These are phyloP conservation scores for Cymbidium sinense DNA, from an alignment of 106 monocot genomes.

Conservation along the genomic window DNA sequence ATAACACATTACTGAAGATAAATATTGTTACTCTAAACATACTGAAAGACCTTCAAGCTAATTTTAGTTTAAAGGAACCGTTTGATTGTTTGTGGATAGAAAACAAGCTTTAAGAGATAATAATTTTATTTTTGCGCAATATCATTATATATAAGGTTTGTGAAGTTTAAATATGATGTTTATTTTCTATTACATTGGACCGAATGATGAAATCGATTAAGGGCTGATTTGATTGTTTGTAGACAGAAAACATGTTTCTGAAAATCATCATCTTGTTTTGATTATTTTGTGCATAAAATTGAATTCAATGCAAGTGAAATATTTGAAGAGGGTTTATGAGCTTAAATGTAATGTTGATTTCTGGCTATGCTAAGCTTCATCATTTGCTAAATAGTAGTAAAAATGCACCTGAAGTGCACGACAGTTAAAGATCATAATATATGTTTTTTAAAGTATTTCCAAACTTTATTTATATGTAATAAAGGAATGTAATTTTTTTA, in stretches of 20 bases:
- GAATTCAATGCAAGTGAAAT: too few species aligned
- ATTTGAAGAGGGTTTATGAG: too few species aligned
- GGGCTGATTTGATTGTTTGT: neutral
- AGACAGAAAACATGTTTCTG: too few species aligned
- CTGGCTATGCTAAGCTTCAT: too few species aligned
- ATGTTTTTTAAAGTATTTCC: too few species aligned
- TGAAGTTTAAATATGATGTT: neutral
- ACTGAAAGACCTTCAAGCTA: neutral
- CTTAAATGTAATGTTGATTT: too few species aligned
- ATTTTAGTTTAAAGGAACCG: neutral
- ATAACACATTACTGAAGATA: neutral
- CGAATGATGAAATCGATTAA: neutral
- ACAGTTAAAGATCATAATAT: too few species aligned
- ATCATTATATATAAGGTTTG: neutral
- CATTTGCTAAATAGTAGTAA: too few species aligned
- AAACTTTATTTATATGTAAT: too few species aligned
- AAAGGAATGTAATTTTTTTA: neutral
- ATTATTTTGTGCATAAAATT: too few species aligned
- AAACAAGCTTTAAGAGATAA: neutral
- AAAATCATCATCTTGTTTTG: too few species aligned
- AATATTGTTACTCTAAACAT: neutral
- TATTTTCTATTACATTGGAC: neutral
- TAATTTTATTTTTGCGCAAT: neutral
- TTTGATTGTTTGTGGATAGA: neutral
- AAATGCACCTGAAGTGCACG: too few species aligned